Evolutionary conservation across 345 rosid genomes (phyloP), one percentile per base, ranked within the genome.

Genomic region (Syzygium grande): DNA sequence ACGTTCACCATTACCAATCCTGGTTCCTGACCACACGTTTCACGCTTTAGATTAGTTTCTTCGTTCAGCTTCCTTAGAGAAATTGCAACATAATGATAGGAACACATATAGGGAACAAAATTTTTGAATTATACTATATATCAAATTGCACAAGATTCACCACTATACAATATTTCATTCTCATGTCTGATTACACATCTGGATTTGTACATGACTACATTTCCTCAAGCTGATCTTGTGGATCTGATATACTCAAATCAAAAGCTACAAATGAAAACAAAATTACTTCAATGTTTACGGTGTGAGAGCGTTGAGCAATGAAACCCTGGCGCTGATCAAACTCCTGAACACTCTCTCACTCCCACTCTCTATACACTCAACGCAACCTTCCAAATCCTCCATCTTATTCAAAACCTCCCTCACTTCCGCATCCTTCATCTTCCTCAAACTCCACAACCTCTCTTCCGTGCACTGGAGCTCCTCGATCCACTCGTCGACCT

Each of bases 291-390:
- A 3, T n/a, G 46, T 85, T 88, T 88, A 91, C 22, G 38, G 89
- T n/a, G 95, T 91, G 86, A 93, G 92, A 88, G 84, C 85, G 54
- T 95, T 94, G 65, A 95, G 95, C 53, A 95, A 87, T 17, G 94
- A 92, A 91, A 93, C 97, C 90, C 94, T 92, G 27, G 92, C 89
- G 87, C 84, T 90, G 84, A 95, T 90, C 91, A 95, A 89, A 56
- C 95, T 92, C 90, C 97, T 91, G 41, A 93, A 92, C 49, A 92
- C 93, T 79, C 89, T 93, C 87, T 90, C 92, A 27, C 91, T 89
- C 8, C 89, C 91, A 25, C 61, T 54, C 80, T 92, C 95, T 46
- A 95, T 85, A 22, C 55, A 90, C 34, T 88, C 52, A 54, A 95
- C 86, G 84, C 92, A 89, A 5, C 52, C 89, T 84, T 93, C 97